phyloP scores from a whole-genome alignment of 805 yeast genomes.

The Pichia membranifaciens region DNA sequence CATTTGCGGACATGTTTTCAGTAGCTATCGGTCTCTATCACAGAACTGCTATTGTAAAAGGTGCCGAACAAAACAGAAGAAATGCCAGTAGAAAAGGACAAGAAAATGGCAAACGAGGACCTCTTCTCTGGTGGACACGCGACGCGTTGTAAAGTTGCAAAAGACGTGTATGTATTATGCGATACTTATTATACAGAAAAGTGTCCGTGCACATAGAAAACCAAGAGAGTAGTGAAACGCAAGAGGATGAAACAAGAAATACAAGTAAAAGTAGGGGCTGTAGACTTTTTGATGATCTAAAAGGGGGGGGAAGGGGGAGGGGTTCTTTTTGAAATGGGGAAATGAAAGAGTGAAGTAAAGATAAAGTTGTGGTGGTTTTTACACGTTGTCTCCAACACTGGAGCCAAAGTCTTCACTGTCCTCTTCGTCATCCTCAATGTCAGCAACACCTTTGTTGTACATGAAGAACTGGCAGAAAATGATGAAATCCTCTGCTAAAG shows the following conservation, averaged over 20 bases:
- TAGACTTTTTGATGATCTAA: neutral
- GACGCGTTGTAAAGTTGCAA: too few species aligned
- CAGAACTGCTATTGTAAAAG: too few species aligned
- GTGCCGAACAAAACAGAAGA: too few species aligned
- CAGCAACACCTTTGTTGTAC: constrained; percentile 39
- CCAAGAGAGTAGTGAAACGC: neutral
- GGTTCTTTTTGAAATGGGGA: too few species aligned
- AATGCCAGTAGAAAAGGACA: too few species aligned
- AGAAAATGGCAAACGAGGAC: too few species aligned
- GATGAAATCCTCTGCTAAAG: constrained; percentile 73
- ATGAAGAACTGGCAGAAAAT: constrained; percentile 83
- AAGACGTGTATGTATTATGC: too few species aligned
- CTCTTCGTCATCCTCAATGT: neutral
- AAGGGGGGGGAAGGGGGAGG: too few species aligned
- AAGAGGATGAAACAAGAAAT: neutral
- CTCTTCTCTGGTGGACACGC: too few species aligned
- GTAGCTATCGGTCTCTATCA: too few species aligned
- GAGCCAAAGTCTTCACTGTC: constrained; percentile 6
- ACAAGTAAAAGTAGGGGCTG: too few species aligned
- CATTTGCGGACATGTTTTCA: constrained; percentile 9
- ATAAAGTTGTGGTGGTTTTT: neutral
- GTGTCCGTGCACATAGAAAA: neutral
- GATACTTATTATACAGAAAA: neutral
- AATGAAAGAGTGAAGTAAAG: neutral
- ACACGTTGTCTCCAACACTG: constrained; percentile 16